These are phyloP conservation scores for Grosmannia huntii DNA, from an alignment of 2,329 filamentous ascomycete genomes.

Conservation along the genomic window DNA sequence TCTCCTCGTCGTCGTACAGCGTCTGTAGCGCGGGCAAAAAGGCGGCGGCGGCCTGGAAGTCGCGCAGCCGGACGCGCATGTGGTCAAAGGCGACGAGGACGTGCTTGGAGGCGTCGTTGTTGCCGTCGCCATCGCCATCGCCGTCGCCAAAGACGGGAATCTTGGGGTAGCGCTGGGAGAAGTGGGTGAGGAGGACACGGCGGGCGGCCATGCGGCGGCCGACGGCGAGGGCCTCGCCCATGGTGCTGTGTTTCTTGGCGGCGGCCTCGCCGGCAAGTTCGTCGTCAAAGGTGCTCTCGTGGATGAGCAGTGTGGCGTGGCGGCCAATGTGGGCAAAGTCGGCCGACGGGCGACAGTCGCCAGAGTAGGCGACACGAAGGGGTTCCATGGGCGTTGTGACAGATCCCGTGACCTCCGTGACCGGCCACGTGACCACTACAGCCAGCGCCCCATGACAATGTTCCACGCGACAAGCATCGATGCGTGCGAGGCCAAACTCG, in stretches of 20 bases:
- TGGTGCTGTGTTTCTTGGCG: slow-evolving; percentile 85
- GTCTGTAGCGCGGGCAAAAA: slow-evolving; percentile 15
- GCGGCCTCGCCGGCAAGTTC: slow-evolving; percentile 64
- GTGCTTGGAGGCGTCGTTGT: slow-evolving; percentile 24
- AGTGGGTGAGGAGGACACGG: slow-evolving; percentile 79
- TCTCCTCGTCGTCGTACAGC: slow-evolving; percentile 11
- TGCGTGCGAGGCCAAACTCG: slow-evolving; percentile 42
- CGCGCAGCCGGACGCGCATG: slow-evolving; percentile 59
- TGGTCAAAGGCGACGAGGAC: slow-evolving; percentile 67
- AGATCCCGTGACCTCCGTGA: no score
- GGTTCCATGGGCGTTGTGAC: no score
- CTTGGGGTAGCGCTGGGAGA: slow-evolving; percentile 87
- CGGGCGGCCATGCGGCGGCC: slow-evolving; percentile 68
- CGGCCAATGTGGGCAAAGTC: slow-evolving; percentile 58
- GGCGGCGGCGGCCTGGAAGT: slow-evolving; percentile 48
- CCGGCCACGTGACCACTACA: slow-evolving; percentile 48
- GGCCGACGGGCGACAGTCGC: slow-evolving; percentile 73
- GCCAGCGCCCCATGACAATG: slow-evolving; percentile 76
- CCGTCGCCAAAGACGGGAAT: slow-evolving; percentile 32
- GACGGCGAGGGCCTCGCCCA: slow-evolving; percentile 69
- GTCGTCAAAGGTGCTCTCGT: slow-evolving; percentile 94
- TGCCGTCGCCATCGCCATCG: slow-evolving; percentile 15
- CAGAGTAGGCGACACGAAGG: slow-evolving; percentile 85
- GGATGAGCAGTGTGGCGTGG: slow-evolving; percentile 71
- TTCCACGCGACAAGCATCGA: slow-evolving; percentile 54